A percentile compares a stretch with the other conserved stretches of the same genome.
phyloP scores from a whole-genome alignment of 768 basidiomycete species.

The Sarcomyxa edulis region DNA sequence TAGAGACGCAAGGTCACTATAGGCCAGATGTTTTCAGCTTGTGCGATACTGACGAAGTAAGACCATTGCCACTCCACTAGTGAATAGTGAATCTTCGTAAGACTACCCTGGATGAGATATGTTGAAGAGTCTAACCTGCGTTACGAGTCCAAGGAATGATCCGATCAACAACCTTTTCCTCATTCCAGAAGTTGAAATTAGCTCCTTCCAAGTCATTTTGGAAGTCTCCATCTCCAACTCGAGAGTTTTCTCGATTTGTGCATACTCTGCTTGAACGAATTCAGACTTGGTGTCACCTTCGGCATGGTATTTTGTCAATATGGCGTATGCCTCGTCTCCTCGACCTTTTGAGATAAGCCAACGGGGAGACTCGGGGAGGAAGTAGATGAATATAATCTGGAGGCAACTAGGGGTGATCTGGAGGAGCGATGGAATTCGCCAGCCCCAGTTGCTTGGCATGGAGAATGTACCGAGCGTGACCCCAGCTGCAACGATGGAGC shows the following conservation, averaged over 20 bases:
- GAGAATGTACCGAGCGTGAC: constrained; percentile 61
- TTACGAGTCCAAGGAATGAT: constrained; percentile 48
- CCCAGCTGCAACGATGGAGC: constrained; percentile 54
- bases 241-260: constrained; percentile 50
- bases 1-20: constrained; percentile 10
- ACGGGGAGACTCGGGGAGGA: constrained; percentile 60
- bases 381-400: constrained; percentile 50
- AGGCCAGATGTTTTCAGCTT: background rate
- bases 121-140: too few species aligned
- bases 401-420: constrained; percentile 49
- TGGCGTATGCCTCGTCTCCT: constrained; percentile 37
- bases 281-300: constrained; percentile 50
- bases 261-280: constrained; percentile 54
- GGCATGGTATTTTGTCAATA: constrained; percentile 55
- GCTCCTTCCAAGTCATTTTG: constrained; percentile 41
- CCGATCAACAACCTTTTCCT: constrained; percentile 44
- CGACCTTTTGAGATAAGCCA: constrained; percentile 60
- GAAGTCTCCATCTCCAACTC: constrained; percentile 44
- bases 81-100: too few species aligned
- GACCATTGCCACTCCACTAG: constrained; percentile 62
- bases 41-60: constrained; percentile 37
- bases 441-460: constrained; percentile 55
- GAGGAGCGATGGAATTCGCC: constrained; percentile 65
- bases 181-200: constrained; percentile 45
- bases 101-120: too few species aligned